These are phyloP conservation scores for Cercophora scortea DNA, from an alignment of 495 filamentous ascomycete genomes.

Conservation along the genomic window DNA sequence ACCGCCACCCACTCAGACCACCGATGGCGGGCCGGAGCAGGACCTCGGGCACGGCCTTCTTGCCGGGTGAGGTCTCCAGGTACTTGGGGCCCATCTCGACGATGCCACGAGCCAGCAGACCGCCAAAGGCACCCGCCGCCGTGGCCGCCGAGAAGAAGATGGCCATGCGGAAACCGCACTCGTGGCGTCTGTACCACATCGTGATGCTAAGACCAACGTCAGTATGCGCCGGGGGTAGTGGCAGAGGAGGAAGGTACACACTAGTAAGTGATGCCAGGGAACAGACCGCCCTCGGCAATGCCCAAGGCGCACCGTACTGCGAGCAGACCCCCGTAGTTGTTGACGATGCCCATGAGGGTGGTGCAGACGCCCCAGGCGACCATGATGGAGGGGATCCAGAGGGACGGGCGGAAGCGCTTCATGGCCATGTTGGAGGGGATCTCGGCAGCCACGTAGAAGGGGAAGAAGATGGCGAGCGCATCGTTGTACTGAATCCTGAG, in stretches of 20 bases:
- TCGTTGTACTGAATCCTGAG: conserved; percentile 59
- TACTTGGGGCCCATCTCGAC: conserved; percentile 44
- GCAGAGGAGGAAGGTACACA: conserved; percentile 1
- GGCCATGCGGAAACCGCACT: conserved; percentile 58
- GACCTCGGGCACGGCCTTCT: no score
- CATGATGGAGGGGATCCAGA: conserved; percentile 53
- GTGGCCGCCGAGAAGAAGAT: conserved; percentile 83
- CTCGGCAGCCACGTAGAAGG: conserved; percentile 74
- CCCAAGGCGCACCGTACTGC: conserved; percentile 67
- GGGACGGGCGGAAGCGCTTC: conserved; percentile 54
- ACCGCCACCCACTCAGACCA: conserved; percentile 60
- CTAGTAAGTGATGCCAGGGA: conserved; percentile 69
- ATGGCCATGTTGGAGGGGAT: conserved; percentile 65
- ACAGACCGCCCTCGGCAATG: conserved; percentile 69
- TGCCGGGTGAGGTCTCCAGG: no score
- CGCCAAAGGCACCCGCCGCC: conserved; percentile 70
- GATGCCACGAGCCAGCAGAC: conserved; percentile 64
- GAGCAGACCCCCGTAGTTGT: conserved; percentile 65
- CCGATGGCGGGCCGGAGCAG: conserved; percentile 34
- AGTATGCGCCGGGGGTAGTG: neutral
- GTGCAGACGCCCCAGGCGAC: conserved; percentile 48
- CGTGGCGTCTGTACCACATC: conserved; percentile 61
- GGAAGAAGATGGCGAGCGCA: conserved; percentile 71
- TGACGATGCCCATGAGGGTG: conserved; percentile 64
- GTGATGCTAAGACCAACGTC: conserved; percentile 47